A percentile compares a stretch with the other conserved stretches of the same genome.
Conservation (phyloP, 257 asterid genomes). For the Nicotiana paniculata region DNA sequence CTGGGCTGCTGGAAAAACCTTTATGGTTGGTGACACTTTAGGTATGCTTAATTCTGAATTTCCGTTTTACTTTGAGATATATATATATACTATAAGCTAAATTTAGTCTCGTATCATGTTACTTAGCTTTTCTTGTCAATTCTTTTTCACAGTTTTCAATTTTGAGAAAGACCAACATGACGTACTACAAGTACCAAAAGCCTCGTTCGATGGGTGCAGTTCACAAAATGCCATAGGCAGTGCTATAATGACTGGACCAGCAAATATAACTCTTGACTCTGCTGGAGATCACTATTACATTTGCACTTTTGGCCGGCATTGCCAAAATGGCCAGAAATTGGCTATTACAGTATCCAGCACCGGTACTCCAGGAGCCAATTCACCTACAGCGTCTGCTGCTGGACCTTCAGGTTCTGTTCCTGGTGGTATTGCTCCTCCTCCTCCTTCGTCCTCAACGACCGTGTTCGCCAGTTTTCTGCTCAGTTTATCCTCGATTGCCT, state of each 20-base stretch:
- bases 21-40: slow-evolving; percentile 32
- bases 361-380: slow-evolving; percentile 23
- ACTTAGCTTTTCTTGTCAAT: neutral
- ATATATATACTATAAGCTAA: neutral
- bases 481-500: neutral
- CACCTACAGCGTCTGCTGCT: slow-evolving; percentile 17
- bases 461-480: neutral
- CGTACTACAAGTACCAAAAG: slow-evolving; percentile 27
- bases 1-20: slow-evolving; percentile 27
- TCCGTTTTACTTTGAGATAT: neutral
- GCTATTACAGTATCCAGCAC: slow-evolving; percentile 24
- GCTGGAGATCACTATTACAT: slow-evolving; percentile 39
- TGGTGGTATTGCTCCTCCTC: neutral
- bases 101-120: neutral
- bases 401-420: slow-evolving; percentile 3
- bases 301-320: slow-evolving; percentile 40
- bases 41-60: slow-evolving; percentile 10
- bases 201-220: slow-evolving; percentile 39
- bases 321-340: slow-evolving; percentile 36
- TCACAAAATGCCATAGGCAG: slow-evolving; percentile 23
- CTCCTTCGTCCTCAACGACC: neutral
- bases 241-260: slow-evolving; percentile 25
- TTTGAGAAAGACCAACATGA: slow-evolving; percentile 27
- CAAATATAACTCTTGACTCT: slow-evolving; percentile 32
- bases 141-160: slow-evolving; percentile 28